Conservation (phyloP, 805 yeast genomes). For the Myxozyma sirexii region DNA sequence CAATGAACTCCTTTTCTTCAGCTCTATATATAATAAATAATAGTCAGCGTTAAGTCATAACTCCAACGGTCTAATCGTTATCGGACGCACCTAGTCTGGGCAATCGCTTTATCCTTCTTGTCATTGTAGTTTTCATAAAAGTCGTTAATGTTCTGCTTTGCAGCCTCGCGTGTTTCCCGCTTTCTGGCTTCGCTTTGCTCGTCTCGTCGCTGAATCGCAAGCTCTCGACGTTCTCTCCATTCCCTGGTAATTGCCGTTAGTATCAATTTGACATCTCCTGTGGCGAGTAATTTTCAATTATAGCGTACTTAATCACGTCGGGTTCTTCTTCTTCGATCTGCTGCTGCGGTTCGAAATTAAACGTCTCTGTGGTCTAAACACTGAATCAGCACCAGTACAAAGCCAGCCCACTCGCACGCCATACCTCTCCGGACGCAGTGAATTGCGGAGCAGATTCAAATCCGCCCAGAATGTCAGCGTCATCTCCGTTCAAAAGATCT, state of each 20-base stretch:
- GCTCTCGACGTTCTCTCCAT: conserved; percentile 81
- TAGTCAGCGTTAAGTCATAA: neutral
- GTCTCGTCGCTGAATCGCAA: conserved; percentile 81
- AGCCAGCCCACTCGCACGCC: neutral
- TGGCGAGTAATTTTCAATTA: neutral
- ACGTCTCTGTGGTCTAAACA: neutral
- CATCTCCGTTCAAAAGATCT: conserved; percentile 31
- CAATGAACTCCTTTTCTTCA: conserved; percentile 71
- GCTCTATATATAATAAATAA: conserved; percentile 35
- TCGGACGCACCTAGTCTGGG: conserved; percentile 50
- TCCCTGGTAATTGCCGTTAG: conserved; percentile 43
- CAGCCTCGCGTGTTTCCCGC: conserved; percentile 69
- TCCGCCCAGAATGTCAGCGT: neutral
- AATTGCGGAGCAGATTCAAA: neutral
- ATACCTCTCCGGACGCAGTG: neutral
- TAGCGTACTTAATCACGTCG: conserved; percentile 29
- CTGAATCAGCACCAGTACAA: neutral
- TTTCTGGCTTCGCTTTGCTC: conserved; percentile 65
- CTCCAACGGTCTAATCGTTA: neutral
- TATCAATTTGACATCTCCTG: neutral
- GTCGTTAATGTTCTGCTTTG: conserved; percentile 82
- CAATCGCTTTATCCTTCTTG: conserved; percentile 72
- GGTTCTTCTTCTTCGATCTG: conserved; percentile 29
- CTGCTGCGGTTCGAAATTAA: neutral
- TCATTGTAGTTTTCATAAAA: conserved; percentile 88